Base-by-base conservation (phyloP, 768 basidiomycete genomes). In the Naematelia aurantialba region DNA sequence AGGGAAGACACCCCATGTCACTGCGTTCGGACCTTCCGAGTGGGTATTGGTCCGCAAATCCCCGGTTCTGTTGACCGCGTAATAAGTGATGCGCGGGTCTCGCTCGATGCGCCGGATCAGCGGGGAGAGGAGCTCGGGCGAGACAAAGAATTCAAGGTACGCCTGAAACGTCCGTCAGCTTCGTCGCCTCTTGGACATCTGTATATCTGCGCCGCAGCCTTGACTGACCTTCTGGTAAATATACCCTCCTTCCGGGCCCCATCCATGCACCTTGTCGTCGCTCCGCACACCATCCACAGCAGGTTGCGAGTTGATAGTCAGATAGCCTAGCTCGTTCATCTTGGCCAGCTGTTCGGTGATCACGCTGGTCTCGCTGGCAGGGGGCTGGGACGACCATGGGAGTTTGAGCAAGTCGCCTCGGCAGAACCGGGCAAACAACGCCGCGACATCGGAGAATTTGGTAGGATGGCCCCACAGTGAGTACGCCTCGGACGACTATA, bases 1-100 rank as follows among this genome's bases (percentile, higher is more conserved):
- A 3, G 93, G 91, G 82, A 94, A 97, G 8, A 96, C 90, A 63
- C 93, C 93, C 93, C 93, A 97, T 1, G 93, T 97, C 17, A 97
- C 91, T n/a, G 93, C 93, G 68, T 96, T 97, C 25, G 96, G 93
- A 1, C 93, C 91, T 52, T 96, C 92, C 1, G 87, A 89, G 68
- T 91, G 89, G 14, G 86, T 92, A 81, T 98, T 99, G 50, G 96
- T 97, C 56, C 87, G 85, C 51, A 99, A 81, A 76, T 98, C 93
- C 42, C 96, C 96, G 44, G 86, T 85, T 76, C 88, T 90, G 83
- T 97, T 97, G 77, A 97, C 94, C 49, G 92, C 90, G 70, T 97
- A 94, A 81, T 98, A 99, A 1, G 92, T 97, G 72, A 94, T 88
- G 66, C 87, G 85, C 60, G 83, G 83, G 70, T 96, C 90, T 17